These are phyloP conservation scores for Tuber umbilicatum DNA, from an alignment of 495 filamentous ascomycete species.

Conservation along the genomic window DNA sequence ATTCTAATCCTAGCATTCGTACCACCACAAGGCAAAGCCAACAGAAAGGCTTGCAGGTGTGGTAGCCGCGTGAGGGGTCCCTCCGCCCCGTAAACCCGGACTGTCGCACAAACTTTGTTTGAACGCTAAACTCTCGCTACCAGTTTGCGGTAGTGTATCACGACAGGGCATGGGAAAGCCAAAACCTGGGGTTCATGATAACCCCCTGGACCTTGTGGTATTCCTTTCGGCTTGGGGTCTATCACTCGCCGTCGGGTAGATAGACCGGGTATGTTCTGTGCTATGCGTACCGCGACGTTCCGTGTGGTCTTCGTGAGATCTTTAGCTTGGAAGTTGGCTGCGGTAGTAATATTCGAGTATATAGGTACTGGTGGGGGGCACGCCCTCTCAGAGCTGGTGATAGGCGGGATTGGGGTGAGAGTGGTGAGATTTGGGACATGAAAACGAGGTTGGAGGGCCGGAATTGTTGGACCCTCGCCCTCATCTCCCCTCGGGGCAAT, in stretches of 20 bases:
- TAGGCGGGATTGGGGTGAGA: not conserved
- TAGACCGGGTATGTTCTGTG: not conserved
- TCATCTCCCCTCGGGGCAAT: not conserved
- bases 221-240: not conserved
- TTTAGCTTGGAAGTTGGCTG: not conserved
- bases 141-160: not conserved
- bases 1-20: not conserved
- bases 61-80: not conserved
- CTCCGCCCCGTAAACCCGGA: not conserved
- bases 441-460: not conserved
- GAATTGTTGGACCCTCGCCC: not conserved
- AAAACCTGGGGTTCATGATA: not conserved
- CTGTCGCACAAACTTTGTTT: not conserved
- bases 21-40: not conserved
- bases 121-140: not conserved
- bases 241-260: not conserved
- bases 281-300: not conserved
- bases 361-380: too few species aligned
- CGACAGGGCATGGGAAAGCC: not conserved
- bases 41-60: not conserved
- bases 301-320: not conserved
- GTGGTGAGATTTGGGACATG: not conserved
- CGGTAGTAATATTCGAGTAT: not conserved
- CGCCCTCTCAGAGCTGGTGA: too few species aligned
- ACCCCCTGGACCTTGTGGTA: not conserved